Conservation (phyloP, 208 protist genomes). For the Leishmania major region DNA sequence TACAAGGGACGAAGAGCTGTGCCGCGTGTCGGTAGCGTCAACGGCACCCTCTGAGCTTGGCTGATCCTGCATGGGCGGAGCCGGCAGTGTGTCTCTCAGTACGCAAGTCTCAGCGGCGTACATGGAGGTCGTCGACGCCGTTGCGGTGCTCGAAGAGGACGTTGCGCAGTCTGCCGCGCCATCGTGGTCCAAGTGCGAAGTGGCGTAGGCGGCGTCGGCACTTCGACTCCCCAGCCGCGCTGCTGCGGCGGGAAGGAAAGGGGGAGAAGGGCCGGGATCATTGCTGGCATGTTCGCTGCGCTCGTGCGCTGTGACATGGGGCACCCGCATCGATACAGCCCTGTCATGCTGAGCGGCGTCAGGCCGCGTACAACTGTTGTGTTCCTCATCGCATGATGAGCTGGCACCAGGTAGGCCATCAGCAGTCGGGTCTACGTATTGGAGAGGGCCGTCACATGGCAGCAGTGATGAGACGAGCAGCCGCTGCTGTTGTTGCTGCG, state of each 20-base stretch:
- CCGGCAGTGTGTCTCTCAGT: neutral
- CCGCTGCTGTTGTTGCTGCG: neutral
- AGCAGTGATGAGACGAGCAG: neutral
- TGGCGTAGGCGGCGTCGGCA: neutral
- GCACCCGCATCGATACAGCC: neutral
- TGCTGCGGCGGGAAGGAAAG: neutral
- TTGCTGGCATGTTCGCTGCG: neutral
- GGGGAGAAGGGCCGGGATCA: neutral
- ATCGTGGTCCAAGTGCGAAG: neutral
- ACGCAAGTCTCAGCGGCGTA: neutral
- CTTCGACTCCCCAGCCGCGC: neutral
- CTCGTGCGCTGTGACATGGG: neutral
- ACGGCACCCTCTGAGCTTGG: neutral
- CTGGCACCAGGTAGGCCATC: neutral
- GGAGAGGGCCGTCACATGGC: neutral
- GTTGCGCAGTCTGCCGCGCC: neutral
- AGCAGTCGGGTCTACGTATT: neutral
- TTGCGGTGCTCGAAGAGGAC: neutral
- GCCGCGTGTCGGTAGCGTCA: neutral
- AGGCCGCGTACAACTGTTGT: neutral
- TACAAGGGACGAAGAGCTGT: neutral
- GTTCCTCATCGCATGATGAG: no score
- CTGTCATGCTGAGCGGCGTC: neutral
- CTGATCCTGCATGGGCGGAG: neutral
- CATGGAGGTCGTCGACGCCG: neutral